Percentiles rank a stretch among this genome's conserved stretches.
phyloP scores from a whole-genome alignment of 352 stramenopile species.

The Globisporangium acanthophoron region DNA sequence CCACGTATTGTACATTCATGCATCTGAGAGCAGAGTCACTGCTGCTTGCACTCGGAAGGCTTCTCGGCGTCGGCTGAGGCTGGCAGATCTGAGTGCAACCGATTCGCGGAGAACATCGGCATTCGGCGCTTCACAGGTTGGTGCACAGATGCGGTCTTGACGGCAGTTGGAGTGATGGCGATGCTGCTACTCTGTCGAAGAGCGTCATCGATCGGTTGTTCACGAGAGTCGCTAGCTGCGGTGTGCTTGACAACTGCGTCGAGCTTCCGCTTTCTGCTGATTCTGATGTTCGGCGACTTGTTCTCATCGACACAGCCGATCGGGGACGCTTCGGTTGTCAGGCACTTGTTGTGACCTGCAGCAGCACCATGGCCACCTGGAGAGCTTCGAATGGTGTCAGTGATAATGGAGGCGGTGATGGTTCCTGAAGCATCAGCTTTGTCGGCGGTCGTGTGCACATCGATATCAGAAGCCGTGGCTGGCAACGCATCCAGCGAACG shows the following conservation, averaged over 20 bases:
- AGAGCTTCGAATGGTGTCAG: background rate
- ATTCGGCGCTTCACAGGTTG: slow-evolving; percentile 3
- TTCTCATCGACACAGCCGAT: slow-evolving; percentile 5
- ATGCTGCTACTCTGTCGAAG: background rate
- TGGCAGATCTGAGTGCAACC: background rate
- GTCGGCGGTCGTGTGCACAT: background rate
- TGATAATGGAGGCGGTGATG: too few species aligned
- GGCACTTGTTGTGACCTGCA: background rate
- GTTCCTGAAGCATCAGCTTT: background rate
- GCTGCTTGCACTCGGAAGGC: slow-evolving; percentile 17
- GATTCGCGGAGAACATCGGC: slow-evolving; percentile 5
- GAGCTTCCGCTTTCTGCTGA: slow-evolving; percentile 3
- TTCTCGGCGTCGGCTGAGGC: slow-evolving; percentile 3
- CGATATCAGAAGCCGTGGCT: background rate
- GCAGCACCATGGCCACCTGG: background rate
- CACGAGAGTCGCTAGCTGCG: background rate
- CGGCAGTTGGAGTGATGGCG: background rate
- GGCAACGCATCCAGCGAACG: background rate
- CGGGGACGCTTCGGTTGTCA: background rate
- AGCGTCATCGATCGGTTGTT: background rate
- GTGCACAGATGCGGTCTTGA: background rate
- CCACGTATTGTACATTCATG: background rate
- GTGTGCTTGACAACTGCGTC: background rate
- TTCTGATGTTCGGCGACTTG: slow-evolving; percentile 4
- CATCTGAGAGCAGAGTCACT: slow-evolving; percentile 3